Conservation (phyloP, 148 eudicot genomes). For the Oxyria digyna region DNA sequence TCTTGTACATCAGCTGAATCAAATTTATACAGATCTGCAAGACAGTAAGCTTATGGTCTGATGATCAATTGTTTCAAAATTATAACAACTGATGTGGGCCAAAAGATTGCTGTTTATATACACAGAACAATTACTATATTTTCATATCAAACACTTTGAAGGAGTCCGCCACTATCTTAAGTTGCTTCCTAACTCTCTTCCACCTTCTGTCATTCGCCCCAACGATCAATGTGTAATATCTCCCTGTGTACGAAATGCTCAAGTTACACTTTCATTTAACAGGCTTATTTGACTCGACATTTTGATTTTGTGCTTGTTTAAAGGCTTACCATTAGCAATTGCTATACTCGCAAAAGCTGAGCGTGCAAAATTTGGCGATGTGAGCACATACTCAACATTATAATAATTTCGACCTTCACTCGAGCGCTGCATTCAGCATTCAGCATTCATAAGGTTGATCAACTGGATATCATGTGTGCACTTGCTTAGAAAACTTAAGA, state of each 20-base stretch:
- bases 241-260: conserved; percentile 30
- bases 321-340: conserved; percentile 69
- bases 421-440: conserved; percentile 36
- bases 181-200: conserved; percentile 52
- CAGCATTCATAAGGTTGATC: neutral
- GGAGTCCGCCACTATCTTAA: conserved; percentile 86
- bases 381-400: conserved; percentile 65
- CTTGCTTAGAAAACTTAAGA: neutral
- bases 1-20: neutral
- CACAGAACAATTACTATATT: conserved; percentile 7
- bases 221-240: conserved; percentile 70
- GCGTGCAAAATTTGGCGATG: conserved; percentile 62
- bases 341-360: conserved; percentile 72
- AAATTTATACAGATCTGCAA: neutral
- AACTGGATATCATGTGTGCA: neutral
- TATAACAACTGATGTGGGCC: neutral
- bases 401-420: conserved; percentile 65
- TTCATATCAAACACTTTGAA: conserved; percentile 66
- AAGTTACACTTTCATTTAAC: neutral
- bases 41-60: too few relatives aligned
- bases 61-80: neutral
- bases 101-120: neutral
- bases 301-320: too few relatives aligned
- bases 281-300: neutral
- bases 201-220: conserved; percentile 81